Percentiles rank a stretch among this genome's conserved stretches.
Conservation (phyloP, 2,329 filamentous ascomycete genomes). For the Lecanoromycetidae sp. region DNA sequence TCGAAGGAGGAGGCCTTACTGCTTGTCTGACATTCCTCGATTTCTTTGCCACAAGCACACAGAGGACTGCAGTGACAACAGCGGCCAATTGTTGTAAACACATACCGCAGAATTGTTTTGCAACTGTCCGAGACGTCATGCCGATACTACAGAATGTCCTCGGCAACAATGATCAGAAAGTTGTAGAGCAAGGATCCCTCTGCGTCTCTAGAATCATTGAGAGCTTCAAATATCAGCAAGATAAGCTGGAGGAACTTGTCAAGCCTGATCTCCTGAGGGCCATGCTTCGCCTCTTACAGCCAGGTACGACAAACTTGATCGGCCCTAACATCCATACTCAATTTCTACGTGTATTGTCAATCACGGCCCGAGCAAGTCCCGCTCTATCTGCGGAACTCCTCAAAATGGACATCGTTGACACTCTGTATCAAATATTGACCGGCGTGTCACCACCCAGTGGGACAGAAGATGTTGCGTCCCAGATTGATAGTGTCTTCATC, state of each 20-base stretch:
- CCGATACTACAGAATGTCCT: slow-evolving; percentile 84
- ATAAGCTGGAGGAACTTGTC: slow-evolving; percentile 83
- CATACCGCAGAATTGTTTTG: slow-evolving; percentile 85
- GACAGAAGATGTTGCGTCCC: slow-evolving; percentile 63
- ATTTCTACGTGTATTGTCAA: slow-evolving; percentile 82
- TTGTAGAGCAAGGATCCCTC: slow-evolving; percentile 90
- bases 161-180: slow-evolving; percentile 83
- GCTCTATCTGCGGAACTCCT: slow-evolving; percentile 77
- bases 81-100: slow-evolving; percentile 97
- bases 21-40: slow-evolving; percentile 94
- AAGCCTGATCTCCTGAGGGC: slow-evolving; percentile 76
- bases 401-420: slow-evolving; percentile 95
- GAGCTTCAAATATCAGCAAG: slow-evolving; percentile 82
- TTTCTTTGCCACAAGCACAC: slow-evolving; percentile 94
- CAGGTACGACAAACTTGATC: slow-evolving; percentile 91
- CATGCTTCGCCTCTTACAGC: slow-evolving; percentile 74
- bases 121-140: slow-evolving; percentile 90
- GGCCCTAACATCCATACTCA: slow-evolving; percentile 91
- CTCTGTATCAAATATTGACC: slow-evolving; percentile 90
- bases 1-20: slow-evolving; percentile 85
- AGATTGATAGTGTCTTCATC: slow-evolving; percentile 90
- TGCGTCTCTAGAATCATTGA: slow-evolving; percentile 94
- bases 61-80: slow-evolving; percentile 90
- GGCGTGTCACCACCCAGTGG: slow-evolving; percentile 82
- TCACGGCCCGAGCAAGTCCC: slow-evolving; percentile 80